Evolutionary conservation across 257 asterid genomes (phyloP).

Genomic region (Thymus quinquecostatus): DNA sequence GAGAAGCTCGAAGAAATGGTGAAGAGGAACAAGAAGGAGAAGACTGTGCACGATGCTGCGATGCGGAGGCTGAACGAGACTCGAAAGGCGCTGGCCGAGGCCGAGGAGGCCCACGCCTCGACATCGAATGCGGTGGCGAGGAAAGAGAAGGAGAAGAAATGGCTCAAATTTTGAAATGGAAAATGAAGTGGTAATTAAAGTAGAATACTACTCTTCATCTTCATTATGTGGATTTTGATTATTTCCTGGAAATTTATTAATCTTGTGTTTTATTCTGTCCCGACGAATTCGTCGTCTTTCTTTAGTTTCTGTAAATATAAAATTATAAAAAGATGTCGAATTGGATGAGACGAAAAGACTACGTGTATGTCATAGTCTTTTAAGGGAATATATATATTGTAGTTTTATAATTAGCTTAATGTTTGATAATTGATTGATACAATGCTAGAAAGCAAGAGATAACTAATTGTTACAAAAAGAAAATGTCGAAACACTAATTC

Average conservation of each 20-base stretch:
- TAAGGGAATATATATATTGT: no score
- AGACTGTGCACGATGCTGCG: constrained; percentile 81
- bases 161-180: constrained; percentile 78
- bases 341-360: no score
- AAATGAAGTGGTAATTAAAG: not conserved
- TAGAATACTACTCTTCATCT: not conserved
- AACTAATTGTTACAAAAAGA: no score
- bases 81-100: constrained; percentile 70
- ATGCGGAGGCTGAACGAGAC: constrained; percentile 80
- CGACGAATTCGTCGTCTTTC: no score
- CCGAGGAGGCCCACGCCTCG: constrained; percentile 81
- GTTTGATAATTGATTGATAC: no score
- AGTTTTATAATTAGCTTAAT: no score
- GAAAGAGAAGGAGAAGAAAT: constrained; percentile 87
- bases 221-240: not conserved
- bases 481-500: no score
- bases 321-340: no score
- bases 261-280: not conserved
- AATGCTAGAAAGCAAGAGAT: no score
- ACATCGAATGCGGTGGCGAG: constrained; percentile 74
- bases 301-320: no score
- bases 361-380: no score
- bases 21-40: constrained; percentile 78
- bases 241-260: not conserved
- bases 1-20: constrained; percentile 87